phyloP scores from a whole-genome alignment of 192 early-diverging fungal genomes.

The Coemansia asiatica region DNA sequence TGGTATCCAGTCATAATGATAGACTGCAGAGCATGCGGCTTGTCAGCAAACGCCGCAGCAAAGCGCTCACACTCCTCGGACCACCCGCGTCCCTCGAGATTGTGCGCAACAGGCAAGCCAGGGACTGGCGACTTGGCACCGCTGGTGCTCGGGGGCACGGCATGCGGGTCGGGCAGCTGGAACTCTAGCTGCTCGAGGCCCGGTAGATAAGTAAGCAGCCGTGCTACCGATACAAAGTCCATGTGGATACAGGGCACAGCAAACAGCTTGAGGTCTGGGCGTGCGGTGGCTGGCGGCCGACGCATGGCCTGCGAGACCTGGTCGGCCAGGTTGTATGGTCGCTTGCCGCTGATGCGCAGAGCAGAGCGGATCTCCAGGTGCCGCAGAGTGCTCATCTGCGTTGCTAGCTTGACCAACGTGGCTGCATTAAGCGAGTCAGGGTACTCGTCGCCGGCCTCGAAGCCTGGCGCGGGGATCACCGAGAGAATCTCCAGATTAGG shows the following conservation, averaged over 20 bases:
- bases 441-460: constrained; percentile 53
- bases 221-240: constrained; percentile 44
- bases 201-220: constrained; percentile 38
- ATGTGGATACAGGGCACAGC: constrained; percentile 42
- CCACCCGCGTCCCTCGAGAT: constrained; percentile 44
- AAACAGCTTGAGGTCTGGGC: constrained; percentile 46
- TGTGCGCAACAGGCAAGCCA: constrained; percentile 28
- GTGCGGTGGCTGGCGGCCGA: constrained; percentile 22
- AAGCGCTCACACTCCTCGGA: constrained; percentile 41
- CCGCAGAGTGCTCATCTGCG: constrained; percentile 40
- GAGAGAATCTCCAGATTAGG: constrained; percentile 51
- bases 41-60: constrained; percentile 28
- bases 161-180: constrained; percentile 41
- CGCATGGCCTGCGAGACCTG: constrained; percentile 31
- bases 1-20: constrained; percentile 49
- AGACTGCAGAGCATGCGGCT: constrained; percentile 45
- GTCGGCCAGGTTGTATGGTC: constrained; percentile 41
- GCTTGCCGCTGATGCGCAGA: constrained; percentile 38
- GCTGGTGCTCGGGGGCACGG: constrained; percentile 7
- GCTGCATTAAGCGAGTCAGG: constrained; percentile 31
- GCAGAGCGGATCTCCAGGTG: constrained; percentile 50
- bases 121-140: background rate
- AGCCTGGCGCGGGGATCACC: constrained; percentile 37
- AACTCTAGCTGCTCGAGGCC: constrained; percentile 53
- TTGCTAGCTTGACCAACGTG: constrained; percentile 36